Evolutionary conservation across 2,329 filamentous ascomycete genomes (phyloP).

Genomic region (Xylaria digitata): DNA sequence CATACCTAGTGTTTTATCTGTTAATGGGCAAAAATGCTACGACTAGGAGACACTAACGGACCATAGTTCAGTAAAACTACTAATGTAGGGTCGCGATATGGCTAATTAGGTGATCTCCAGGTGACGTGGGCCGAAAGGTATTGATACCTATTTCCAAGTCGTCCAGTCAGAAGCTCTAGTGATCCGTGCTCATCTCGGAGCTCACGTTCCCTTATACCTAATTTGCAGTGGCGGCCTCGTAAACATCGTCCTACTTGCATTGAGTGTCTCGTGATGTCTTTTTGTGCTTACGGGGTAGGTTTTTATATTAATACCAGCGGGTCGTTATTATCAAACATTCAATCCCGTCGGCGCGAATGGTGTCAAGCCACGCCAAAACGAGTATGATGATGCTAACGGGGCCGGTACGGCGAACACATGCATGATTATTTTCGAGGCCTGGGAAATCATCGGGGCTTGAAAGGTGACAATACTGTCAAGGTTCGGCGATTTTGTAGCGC

Average conservation of each 20-base stretch:
- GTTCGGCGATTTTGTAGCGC: background rate
- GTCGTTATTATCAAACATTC: constrained; percentile 14
- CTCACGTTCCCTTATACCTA: constrained; percentile 20
- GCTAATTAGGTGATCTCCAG: constrained; percentile 28
- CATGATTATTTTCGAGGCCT: constrained; percentile 5
- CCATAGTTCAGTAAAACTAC: constrained; percentile 5
- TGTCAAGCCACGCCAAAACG: background rate
- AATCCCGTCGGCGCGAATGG: background rate
- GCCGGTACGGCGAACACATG: constrained; percentile 13
- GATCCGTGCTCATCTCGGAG: constrained; percentile 26
- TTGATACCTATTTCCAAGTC: constrained; percentile 15
- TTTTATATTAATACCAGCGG: constrained; percentile 20
- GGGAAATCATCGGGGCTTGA: background rate
- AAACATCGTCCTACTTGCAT: constrained; percentile 4
- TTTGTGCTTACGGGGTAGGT: constrained; percentile 9
- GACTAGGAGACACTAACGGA: constrained; percentile 12
- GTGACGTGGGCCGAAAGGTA: constrained; percentile 18
- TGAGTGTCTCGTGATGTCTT: constrained; percentile 19
- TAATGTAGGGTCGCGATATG: constrained; percentile 17
- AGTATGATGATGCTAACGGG: constrained; percentile 10
- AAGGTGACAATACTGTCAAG: background rate
- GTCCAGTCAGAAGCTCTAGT: constrained; percentile 17
- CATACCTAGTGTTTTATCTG: constrained; percentile 18
- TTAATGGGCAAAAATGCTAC: constrained; percentile 27
- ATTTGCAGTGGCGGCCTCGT: constrained; percentile 18